Base-by-base conservation (phyloP, 2,329 filamentous ascomycete genomes). In the Didymella exigua region DNA sequence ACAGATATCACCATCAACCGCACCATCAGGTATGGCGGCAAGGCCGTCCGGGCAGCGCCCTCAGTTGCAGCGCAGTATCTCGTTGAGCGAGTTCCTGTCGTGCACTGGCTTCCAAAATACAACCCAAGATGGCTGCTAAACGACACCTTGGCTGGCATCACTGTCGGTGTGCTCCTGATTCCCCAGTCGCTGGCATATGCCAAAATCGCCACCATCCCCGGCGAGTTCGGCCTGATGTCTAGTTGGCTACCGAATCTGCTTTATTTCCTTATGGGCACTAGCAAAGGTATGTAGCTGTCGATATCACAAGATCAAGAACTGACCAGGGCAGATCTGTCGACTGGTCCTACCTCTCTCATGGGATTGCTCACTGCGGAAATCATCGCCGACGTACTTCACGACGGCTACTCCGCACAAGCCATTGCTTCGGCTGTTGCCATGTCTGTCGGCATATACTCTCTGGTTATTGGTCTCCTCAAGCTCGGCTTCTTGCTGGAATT, bases 101-200 rank as follows among this genome's bases (percentile, higher is more conserved):
- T 85, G 8, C 80, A 83, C 44, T 89, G 86, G 86, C 76, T 88
- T 1, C 85, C 86, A 10, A 78, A 77, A 40, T 89, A 89, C 69
- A 79, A 84, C 16, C 80, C 78, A 5, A 75, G 79, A 78, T 89
- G 85, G 86, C 66, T 88, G 1, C 54, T 85, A 16, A 84, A 84
- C 64, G 86, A 89, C 65, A 70, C 82, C 10, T 82, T 88, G 60
- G 85, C 84, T 10, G 86, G 86, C 16, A 76, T 89, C 63, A 90
- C 88, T 2, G 84, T 90, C 41, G 89, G 89, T 36, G 82, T 88
- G 37, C 87, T 92, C 29, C 90, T 97, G 29, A 91, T 98, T 9
- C 93, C 93, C 5, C 93, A 98, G 72, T 88, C 91, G 60, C 96
- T 98, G 89, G 93, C 93, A 0, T 98, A 98, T 75, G 92, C 93